Evolutionary conservation across 352 stramenopile species (phyloP).

Genomic region (Phytophthora hibernalis): DNA sequence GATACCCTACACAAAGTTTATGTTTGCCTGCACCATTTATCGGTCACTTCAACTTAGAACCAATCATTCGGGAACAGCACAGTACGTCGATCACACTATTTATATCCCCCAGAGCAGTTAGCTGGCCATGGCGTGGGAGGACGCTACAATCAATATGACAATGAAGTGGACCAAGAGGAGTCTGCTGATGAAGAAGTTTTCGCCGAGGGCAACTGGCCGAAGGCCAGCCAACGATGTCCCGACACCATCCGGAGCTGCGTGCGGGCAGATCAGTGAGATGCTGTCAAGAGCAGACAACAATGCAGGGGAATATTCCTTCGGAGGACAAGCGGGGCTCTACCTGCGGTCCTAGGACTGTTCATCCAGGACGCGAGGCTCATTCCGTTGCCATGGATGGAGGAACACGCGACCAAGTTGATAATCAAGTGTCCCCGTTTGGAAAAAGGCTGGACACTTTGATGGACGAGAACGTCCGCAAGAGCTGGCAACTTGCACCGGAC

Average conservation of each 20-base stretch:
- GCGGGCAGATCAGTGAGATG: neutral
- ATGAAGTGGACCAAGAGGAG: neutral
- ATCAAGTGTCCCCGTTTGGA: conserved; percentile 1
- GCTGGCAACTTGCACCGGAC: conserved; percentile 8
- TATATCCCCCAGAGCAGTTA: neutral
- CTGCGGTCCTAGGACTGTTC: neutral
- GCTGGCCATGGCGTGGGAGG: too few species aligned
- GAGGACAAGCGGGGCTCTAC: neutral
- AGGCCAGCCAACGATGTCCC: neutral
- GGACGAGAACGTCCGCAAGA: conserved; percentile 9
- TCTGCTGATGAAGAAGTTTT: neutral
- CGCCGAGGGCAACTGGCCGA: conserved; percentile 1
- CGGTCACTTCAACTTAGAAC: neutral
- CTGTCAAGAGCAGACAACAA: neutral
- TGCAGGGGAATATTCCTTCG: conserved; percentile 4
- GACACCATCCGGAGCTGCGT: neutral
- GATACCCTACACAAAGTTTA: neutral
- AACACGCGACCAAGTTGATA: conserved; percentile 4
- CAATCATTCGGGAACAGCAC: neutral
- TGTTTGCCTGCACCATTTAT: conserved; percentile 4
- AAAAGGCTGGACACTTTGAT: neutral
- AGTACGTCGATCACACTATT: neutral
- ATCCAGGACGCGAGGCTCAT: neutral
- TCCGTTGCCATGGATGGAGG: neutral
- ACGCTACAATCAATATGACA: neutral